Evolutionary conservation across 1,284 basidiomycete species (phyloP).

Genomic region (Coniophora puteana): DNA sequence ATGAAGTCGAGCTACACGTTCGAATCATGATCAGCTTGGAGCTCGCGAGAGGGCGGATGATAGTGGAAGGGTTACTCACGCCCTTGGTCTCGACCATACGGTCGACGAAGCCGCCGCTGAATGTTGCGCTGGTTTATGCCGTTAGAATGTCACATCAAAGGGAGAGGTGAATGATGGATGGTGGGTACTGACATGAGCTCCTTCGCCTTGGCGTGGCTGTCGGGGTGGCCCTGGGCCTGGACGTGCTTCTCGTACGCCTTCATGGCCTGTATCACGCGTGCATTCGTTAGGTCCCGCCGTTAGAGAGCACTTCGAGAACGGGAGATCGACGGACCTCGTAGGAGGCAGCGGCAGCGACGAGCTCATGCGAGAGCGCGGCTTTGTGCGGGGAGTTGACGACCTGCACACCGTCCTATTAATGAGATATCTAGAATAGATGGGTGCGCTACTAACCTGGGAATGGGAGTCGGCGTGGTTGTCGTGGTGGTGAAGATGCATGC

Average conservation of each 20-base stretch:
- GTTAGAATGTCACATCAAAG: not conserved
- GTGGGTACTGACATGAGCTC: slow-evolving; percentile 26
- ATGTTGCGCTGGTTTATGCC: slow-evolving; percentile 34
- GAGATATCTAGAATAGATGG: too few relatives aligned
- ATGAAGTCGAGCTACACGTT: too few relatives aligned
- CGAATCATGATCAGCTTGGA: too few relatives aligned
- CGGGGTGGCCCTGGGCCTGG: slow-evolving; percentile 40
- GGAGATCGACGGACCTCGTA: slow-evolving; percentile 34
- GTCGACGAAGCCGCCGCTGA: slow-evolving; percentile 43
- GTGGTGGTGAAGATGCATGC: too few relatives aligned
- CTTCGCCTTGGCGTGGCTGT: slow-evolving; percentile 40
- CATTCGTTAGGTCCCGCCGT: not conserved
- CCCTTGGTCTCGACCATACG: slow-evolving; percentile 44
- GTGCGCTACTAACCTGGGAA: too few relatives aligned
- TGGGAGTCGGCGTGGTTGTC: too few relatives aligned
- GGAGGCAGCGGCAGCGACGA: slow-evolving; percentile 59
- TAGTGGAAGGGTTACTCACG: too few relatives aligned
- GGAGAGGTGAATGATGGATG: too few relatives aligned
- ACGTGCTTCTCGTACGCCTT: slow-evolving; percentile 52
- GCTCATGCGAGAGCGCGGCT: slow-evolving; percentile 58
- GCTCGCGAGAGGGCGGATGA: too few relatives aligned
- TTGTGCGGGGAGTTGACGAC: too few relatives aligned
- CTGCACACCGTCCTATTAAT: too few relatives aligned
- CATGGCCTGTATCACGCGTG: slow-evolving; percentile 31
- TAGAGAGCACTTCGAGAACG: not conserved